These are phyloP conservation scores for Globisporangium paroecandrum DNA, from an alignment of 352 stramenopile genomes.

Conservation along the genomic window DNA sequence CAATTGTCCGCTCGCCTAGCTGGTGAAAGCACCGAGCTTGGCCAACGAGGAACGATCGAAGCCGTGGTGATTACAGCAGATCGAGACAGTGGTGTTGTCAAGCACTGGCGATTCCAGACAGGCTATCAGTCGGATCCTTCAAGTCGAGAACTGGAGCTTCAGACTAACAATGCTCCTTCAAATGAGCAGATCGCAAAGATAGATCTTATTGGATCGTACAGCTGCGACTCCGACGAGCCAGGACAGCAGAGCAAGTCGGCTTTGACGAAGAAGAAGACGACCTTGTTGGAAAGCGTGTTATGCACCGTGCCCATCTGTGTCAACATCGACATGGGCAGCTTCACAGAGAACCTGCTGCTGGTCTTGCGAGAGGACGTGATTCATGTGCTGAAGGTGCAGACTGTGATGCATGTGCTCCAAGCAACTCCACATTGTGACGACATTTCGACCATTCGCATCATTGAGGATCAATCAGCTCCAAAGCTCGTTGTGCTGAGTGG, in stretches of 20 bases:
- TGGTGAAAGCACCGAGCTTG: conserved; percentile 8
- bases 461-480: conserved; percentile 14
- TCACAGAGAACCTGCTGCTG: conserved; percentile 47
- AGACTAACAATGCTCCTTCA: background rate
- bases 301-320: conserved; percentile 34
- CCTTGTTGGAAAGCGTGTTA: conserved; percentile 18
- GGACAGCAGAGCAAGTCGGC: conserved; percentile 12
- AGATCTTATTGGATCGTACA: conserved; percentile 29
- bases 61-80: conserved; percentile 31
- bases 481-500: conserved; percentile 15
- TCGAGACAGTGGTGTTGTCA: conserved; percentile 28
- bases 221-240: conserved; percentile 3
- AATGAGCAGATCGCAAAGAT: conserved; percentile 20
- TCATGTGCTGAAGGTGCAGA: conserved; percentile 67
- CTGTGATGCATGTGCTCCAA: conserved; percentile 33
- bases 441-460: conserved; percentile 19
- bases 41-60: conserved; percentile 7
- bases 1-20: background rate
- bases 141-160: background rate
- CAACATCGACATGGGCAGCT: conserved; percentile 47
- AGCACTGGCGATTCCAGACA: conserved; percentile 37
- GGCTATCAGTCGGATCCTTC: background rate
- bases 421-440: conserved; percentile 17
- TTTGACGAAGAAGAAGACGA: conserved; percentile 12
- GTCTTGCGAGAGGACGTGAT: conserved; percentile 50